Evolutionary conservation across 495 filamentous ascomycete genomes (phyloP), one percentile per base, ranked within the genome.

Genomic region (Penicillium bialowiezense): DNA sequence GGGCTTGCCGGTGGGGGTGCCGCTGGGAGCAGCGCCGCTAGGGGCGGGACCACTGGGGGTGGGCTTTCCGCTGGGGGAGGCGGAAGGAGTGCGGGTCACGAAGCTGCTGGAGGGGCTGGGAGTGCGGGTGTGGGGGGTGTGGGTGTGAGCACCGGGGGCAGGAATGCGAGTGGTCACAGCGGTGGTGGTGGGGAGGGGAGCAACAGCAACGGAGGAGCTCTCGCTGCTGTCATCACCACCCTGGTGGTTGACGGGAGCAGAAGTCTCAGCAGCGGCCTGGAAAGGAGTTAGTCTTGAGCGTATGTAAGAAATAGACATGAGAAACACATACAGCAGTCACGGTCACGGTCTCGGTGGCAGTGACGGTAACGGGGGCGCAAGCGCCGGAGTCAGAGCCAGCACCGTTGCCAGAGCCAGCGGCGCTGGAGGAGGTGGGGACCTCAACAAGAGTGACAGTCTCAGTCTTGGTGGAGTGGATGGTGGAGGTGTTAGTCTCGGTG

Each of bases 131-230:
- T 32, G 18, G 21, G 43, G 33, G 29, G 24, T 45, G 35, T 49
- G 50, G 33, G 66, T 56, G 23, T 48, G 42, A 35, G 69, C 76
- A 51, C 67, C 64, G 55, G 73, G 73, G 57, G 50, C 56, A 56
- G 52, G 65, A 44, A 67, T 65, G 43, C 50, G 42, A 52, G 54
- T 54, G 41, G 52, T 40, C 33, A 50, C 57, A 40, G 55, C 61
- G 24, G 55, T 64, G 43, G 50, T 52, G 48, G 20, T 49, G 36
- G 60, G 55, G 46, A 35, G 47, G 29, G 52, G 56, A 42, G 58
- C 55, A 9, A 51, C 58, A 40, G 38, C 34, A 52, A 44, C 50
- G 54, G 44, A 40, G 38, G 56, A 41, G 33, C 23, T 52, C 29
- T 56, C 41, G 14, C 43, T 17, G 21, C 20, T 42, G 12, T 45